Percentiles rank a stretch among this genome's conserved stretches.
Evolutionary conservation across 352 stramenopile genomes (phyloP).

Genomic region (Halophytophthora polymorphica): DNA sequence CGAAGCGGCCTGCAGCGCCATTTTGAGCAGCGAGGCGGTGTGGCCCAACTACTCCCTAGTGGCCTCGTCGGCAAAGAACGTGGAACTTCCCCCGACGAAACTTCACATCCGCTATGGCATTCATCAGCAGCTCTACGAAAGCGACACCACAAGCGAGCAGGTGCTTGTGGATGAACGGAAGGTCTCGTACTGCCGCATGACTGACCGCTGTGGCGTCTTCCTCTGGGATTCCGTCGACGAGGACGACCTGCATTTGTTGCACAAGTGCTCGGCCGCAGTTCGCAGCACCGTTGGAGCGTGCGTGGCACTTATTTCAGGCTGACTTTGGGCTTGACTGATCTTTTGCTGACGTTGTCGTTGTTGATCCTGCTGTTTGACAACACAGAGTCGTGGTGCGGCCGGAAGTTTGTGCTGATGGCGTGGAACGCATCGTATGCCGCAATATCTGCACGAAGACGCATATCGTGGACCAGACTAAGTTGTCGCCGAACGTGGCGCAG

Average conservation of each 20-base stretch:
- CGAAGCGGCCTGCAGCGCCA: conserved; percentile 15
- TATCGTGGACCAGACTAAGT: conserved; percentile 6
- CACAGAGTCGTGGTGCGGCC: conserved; percentile 31
- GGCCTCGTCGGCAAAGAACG: conserved; percentile 14
- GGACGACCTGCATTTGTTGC: conserved; percentile 24
- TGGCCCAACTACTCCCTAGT: conserved; percentile 26
- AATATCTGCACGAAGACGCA: conserved; percentile 61
- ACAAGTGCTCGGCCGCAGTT: conserved; percentile 9
- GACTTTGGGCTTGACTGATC: conserved; percentile 14
- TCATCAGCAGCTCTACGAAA: conserved; percentile 19
- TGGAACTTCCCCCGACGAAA: conserved; percentile 17
- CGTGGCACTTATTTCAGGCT: conserved; percentile 9
- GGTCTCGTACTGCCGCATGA: conserved; percentile 27
- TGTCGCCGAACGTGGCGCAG: conserved; percentile 23
- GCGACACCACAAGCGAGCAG: conserved; percentile 18
- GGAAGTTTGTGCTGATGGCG: conserved; percentile 41
- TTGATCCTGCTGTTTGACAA: background rate
- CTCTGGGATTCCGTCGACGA: conserved; percentile 35
- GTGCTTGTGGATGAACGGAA: conserved; percentile 22
- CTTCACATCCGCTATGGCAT: conserved; percentile 29
- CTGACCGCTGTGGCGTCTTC: conserved; percentile 20
- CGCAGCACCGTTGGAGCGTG: conserved; percentile 30
- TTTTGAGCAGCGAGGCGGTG: conserved; percentile 23
- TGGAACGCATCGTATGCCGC: conserved; percentile 52
- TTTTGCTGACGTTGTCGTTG: background rate